Base-by-base conservation (phyloP, 306 rosid species). In the Citrullus mucosospermus region DNA sequence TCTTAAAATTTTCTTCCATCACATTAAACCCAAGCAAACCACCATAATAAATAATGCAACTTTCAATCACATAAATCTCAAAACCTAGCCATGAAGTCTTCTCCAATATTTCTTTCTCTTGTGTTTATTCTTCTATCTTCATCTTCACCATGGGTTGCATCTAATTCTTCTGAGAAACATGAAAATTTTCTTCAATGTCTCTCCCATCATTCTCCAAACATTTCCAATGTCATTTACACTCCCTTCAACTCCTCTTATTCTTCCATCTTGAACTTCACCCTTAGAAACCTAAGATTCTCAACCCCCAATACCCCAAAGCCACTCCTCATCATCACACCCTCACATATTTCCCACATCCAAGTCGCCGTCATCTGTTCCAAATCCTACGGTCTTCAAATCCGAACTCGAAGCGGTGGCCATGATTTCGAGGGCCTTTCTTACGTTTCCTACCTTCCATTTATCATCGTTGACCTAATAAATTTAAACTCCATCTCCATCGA, bases 381-480 rank as follows among this genome's bases (percentile, higher is more conserved):
- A 62, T 0, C 20, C 11, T n/a, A 62, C 2, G 69, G 69, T 14
- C 73, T 66, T 6, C 77, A 72, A 44, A 46, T 72, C 18, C 77
- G 43, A 44, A 30, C 25, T n/a, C 77, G 77, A 44, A 72, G 56
- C 6, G 76, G 76, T 0, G 76, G 76, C 76, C 76, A 71, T 10
- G 76, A 71, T 17, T 20, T 20, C 59, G 57, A 72, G 59, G 77
- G 77, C 6, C 77, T 72, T 30, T 72, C 77, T 1, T 72, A 72
- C 39, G 77, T 72, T 20, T 4, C 77, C 17, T 25, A 22, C 22
- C 5, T 17, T 75, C 84, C 9, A 16, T 82, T 63, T 79, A 16
- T 88, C 82, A 3, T 93, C 55, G 59, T 89, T 32, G 92, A 48
- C 84, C 73, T 78, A 84, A 12, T 88, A 63, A 78, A 73, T 61